Conservation (phyloP, 2,329 filamentous ascomycete genomes). For the Claviceps africana region DNA sequence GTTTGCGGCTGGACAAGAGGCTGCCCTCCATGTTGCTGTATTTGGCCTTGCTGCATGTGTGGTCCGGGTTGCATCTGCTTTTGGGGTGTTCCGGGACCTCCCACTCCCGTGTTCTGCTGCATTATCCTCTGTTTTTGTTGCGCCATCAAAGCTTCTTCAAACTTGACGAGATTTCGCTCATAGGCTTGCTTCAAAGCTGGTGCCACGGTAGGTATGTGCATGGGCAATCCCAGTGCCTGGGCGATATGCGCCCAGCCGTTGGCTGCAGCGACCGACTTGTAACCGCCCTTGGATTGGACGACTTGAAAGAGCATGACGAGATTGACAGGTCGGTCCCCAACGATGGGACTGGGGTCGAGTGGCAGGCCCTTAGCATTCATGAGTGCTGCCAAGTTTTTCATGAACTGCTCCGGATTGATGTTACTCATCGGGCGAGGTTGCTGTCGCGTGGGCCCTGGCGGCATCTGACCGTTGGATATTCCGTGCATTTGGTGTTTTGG, state of each 20-base stretch:
- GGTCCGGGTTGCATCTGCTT: slow-evolving; percentile 26
- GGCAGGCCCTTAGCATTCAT: slow-evolving; percentile 61
- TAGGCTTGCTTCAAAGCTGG: slow-evolving; percentile 61
- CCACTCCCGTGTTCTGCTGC: slow-evolving; percentile 23
- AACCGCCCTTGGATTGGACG: slow-evolving; percentile 64
- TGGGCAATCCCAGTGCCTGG: slow-evolving; percentile 46
- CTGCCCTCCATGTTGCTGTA: slow-evolving; percentile 18
- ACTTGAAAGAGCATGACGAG: slow-evolving; percentile 65
- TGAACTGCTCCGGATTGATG: slow-evolving; percentile 52
- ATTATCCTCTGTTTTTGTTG: slow-evolving; percentile 41
- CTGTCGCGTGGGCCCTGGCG: slow-evolving; percentile 34
- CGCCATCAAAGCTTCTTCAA: slow-evolving; percentile 55
- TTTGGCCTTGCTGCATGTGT: slow-evolving; percentile 19
- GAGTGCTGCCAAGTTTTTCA: slow-evolving; percentile 64
- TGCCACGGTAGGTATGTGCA: slow-evolving; percentile 51
- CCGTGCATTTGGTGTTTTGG: slow-evolving; percentile 34
- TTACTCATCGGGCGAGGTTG: slow-evolving; percentile 30
- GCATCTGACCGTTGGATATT: slow-evolving; percentile 43
- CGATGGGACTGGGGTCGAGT: slow-evolving; percentile 59
- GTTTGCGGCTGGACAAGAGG: slow-evolving; percentile 24
- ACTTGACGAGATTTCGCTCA: slow-evolving; percentile 59
- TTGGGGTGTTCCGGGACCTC: slow-evolving; percentile 11
- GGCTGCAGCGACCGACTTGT: slow-evolving; percentile 52
- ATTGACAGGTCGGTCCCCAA: slow-evolving; percentile 61
- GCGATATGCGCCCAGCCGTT: slow-evolving; percentile 66